phyloP scores from a whole-genome alignment of 2,329 filamentous ascomycete species.

The Elsinoe australis region DNA sequence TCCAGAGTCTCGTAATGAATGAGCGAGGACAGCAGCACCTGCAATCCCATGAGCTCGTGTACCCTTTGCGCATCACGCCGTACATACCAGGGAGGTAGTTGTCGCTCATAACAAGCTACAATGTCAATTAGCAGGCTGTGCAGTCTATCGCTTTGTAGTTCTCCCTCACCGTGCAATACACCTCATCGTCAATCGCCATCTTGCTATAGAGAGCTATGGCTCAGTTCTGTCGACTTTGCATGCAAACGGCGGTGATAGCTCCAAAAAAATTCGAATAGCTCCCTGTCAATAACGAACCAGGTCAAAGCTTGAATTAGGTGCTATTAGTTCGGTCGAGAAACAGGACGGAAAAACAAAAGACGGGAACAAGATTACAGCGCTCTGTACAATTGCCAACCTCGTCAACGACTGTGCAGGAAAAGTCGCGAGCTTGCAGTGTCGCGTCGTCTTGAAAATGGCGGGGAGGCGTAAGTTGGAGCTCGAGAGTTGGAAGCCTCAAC shows the following conservation, averaged over 20 bases:
- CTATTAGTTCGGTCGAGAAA: not conserved
- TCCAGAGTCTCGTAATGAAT: conserved; percentile 86
- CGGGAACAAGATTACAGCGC: not conserved
- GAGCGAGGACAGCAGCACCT: conserved; percentile 89
- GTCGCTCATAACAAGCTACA: conserved; percentile 83
- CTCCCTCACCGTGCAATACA: conserved; percentile 57
- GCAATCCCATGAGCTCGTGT: conserved; percentile 18
- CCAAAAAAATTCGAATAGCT: conserved; percentile 4
- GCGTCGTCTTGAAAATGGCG: conserved; percentile 16
- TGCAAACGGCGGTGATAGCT: conserved; percentile 11
- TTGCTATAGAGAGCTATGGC: conserved; percentile 14
- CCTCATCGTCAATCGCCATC: conserved; percentile 43
- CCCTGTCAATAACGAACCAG: not conserved
- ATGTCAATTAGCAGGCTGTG: conserved; percentile 3
- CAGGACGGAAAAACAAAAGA: not conserved
- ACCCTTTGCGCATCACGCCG: conserved; percentile 16
- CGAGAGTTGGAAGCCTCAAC: conserved; percentile 4
- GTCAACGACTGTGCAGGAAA: conserved; percentile 11
- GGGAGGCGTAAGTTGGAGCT: conserved; percentile 14
- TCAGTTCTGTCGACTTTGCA: not conserved
- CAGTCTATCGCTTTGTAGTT: not conserved
- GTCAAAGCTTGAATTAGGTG: conserved; percentile 9
- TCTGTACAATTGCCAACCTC: conserved; percentile 14
- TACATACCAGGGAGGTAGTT: conserved; percentile 78
- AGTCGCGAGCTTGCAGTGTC: conserved; percentile 5